phyloP scores from a whole-genome alignment of 805 yeast species.

The Saturnispora mendoncae region DNA sequence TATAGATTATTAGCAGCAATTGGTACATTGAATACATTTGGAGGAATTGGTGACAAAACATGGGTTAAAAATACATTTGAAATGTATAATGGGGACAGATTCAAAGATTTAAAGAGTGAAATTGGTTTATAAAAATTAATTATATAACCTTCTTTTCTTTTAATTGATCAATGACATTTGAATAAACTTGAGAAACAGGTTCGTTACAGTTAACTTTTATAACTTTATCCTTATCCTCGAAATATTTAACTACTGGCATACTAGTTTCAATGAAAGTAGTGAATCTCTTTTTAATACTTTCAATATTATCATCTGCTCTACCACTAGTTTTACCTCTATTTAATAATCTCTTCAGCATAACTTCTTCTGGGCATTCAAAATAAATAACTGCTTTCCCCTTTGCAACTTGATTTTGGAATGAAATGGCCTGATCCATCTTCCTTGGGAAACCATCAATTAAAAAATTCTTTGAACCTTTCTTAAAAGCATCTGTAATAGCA shows the following conservation, averaged over 20 bases:
- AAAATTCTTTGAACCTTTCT: conserved; percentile 52
- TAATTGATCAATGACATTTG: conserved; percentile 58
- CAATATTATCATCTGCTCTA: conserved; percentile 86
- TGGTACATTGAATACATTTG: conserved; percentile 44
- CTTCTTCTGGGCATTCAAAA: conserved; percentile 73
- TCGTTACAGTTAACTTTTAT: conserved; percentile 72
- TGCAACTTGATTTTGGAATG: conserved; percentile 76
- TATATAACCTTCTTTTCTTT: conserved; percentile 33
- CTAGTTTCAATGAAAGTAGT: conserved; percentile 77
- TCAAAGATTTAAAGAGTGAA: conserved; percentile 18
- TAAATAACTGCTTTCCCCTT: conserved; percentile 63
- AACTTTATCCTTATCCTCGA: conserved; percentile 62
- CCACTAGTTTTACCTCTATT: conserved; percentile 95
- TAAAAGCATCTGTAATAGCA: conserved; percentile 54
- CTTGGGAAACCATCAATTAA: conserved; percentile 95
- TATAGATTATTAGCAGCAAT: conserved; percentile 55
- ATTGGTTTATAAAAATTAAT: conserved; percentile 10
- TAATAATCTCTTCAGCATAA: conserved; percentile 76
- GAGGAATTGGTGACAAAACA: conserved; percentile 9
- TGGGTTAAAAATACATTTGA: conserved; percentile 11
- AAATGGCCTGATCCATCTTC: conserved; percentile 94
- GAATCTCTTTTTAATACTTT: conserved; percentile 84
- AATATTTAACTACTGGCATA: conserved; percentile 89
- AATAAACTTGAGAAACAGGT: conserved; percentile 70
- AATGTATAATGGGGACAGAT: conserved; percentile 15